Conservation (phyloP, 225 moss, liverwort and hornwort species). For the Climacium dendroides region DNA sequence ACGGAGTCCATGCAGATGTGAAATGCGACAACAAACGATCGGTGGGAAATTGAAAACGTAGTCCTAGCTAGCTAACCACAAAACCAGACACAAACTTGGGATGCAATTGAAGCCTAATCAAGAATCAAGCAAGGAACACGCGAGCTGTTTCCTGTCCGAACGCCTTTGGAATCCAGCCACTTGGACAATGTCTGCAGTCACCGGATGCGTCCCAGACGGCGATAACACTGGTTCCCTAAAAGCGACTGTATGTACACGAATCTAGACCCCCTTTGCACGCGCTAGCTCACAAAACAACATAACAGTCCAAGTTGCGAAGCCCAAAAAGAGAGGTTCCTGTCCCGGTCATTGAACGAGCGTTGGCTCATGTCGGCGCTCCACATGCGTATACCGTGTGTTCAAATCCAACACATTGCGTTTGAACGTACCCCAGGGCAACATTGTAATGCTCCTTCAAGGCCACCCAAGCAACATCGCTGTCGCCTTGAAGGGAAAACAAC, state of each 20-base stretch:
- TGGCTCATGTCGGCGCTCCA: neutral
- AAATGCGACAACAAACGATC: neutral
- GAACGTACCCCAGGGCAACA: neutral
- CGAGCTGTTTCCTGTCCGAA: neutral
- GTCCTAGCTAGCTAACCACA: neutral
- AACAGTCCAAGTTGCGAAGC: neutral
- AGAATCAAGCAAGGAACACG: neutral
- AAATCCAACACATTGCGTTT: slow-evolving; percentile 10
- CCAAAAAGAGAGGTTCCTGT: neutral
- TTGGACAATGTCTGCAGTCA: neutral
- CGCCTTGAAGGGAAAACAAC: neutral
- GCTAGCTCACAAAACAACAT: neutral
- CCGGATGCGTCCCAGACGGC: neutral
- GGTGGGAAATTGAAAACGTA: neutral
- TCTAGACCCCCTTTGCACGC: neutral
- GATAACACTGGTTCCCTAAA: neutral
- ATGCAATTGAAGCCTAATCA: neutral
- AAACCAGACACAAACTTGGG: neutral
- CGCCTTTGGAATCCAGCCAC: neutral
- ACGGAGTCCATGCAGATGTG: neutral
- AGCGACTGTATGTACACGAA: slow-evolving; percentile 6
- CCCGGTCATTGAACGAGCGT: neutral
- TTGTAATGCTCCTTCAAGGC: neutral
- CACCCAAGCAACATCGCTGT: neutral
- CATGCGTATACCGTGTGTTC: neutral